A percentile compares a stretch with the other conserved stretches of the same genome.
phyloP scores from a whole-genome alignment of 1,284 basidiomycete species.

The Coniferiporia weirii region DNA sequence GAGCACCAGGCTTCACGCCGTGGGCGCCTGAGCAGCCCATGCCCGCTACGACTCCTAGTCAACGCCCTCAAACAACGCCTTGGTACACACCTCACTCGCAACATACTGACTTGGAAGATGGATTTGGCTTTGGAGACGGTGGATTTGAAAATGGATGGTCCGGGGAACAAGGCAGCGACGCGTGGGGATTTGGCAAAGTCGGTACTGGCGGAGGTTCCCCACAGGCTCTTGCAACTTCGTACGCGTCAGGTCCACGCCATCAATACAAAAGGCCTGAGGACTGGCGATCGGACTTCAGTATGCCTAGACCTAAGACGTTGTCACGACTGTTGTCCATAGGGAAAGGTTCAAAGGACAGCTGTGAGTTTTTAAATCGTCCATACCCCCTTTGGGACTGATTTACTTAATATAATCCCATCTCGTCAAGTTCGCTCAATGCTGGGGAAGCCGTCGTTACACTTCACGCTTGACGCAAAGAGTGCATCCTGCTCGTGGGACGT shows the following conservation, averaged over 20 bases:
- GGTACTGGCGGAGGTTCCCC: not conserved
- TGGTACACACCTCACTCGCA: conserved; percentile 2
- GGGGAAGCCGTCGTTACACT: not conserved
- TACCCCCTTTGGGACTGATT: not conserved
- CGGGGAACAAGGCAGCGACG: not conserved
- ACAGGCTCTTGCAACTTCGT: not conserved
- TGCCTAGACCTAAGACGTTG: conserved; percentile 1
- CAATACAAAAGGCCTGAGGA: conserved; percentile 12
- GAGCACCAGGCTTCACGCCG: not conserved
- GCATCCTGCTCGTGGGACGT: conserved; percentile 13
- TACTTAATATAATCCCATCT: not conserved
- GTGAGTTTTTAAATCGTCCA: not conserved
- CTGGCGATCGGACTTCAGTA: conserved; percentile 11
- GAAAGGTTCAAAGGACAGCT: conserved; percentile 1
- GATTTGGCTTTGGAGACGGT: not conserved
- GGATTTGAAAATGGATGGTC: not conserved
- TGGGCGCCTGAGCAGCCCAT: not conserved
- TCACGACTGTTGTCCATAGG: conserved; percentile 12
- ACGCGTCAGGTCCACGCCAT: conserved; percentile 8
- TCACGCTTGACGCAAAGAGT: conserved; percentile 5
- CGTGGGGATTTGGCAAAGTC: not conserved
- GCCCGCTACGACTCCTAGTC: not conserved
- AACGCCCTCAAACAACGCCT: not conserved
- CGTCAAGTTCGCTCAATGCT: conserved; percentile 3
- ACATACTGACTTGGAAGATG: not conserved